Conservation (phyloP, 257 asterid species). For the Scutellaria baicalensis region DNA sequence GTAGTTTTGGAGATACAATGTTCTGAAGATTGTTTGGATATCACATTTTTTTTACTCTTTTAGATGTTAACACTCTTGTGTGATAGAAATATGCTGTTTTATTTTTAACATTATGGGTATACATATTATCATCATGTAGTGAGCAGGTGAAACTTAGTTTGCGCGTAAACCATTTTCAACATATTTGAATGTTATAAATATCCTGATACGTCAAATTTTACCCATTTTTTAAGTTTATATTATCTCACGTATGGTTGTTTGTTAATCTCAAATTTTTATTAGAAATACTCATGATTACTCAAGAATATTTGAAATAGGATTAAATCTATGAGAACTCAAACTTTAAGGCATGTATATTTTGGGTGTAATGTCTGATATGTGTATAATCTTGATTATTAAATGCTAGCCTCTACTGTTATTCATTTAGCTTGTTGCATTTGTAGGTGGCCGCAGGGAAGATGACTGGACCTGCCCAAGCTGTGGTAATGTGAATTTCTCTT, state of each 20-base stretch:
- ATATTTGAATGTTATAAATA: background rate
- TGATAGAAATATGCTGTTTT: background rate
- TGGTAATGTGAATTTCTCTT: conserved; percentile 83
- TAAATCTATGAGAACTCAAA: background rate
- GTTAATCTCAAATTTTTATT: too few species aligned
- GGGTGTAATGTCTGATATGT: background rate
- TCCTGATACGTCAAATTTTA: background rate
- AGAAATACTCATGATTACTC: too few species aligned
- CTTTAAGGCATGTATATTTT: background rate
- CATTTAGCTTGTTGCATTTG: conserved; percentile 11
- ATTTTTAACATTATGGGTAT: background rate
- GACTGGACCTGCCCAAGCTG: conserved; percentile 96
- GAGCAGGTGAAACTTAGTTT: background rate
- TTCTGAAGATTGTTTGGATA: background rate
- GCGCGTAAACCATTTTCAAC: background rate
- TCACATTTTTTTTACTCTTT: background rate
- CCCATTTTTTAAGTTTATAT: background rate
- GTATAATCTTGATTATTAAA: background rate
- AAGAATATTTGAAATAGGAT: too few species aligned
- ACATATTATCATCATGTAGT: background rate
- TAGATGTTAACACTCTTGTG: too few species aligned
- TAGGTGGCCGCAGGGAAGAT: conserved; percentile 94
- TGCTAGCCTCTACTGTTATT: background rate
- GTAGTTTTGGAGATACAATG: background rate
- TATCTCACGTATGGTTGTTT: too few species aligned